A percentile compares a stretch with the other conserved stretches of the same genome.
Evolutionary conservation across 257 asterid genomes (phyloP).

Genomic region (Scutellaria barbata): DNA sequence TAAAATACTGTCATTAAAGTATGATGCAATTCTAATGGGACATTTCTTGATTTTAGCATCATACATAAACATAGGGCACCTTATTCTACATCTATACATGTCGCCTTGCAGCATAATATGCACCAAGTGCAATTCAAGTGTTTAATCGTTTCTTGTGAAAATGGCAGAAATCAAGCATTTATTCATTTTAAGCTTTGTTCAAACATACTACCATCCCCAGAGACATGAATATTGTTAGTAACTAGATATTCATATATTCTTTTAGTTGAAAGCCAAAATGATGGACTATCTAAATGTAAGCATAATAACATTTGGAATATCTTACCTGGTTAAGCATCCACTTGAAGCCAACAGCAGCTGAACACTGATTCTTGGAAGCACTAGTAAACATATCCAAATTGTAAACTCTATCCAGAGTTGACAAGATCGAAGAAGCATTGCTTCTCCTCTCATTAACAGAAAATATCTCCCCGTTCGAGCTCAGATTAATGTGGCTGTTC

Average conservation of each 20-base stretch:
- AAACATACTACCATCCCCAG: not conserved
- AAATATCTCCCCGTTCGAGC: conserved; percentile 95
- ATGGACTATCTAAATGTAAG: not conserved
- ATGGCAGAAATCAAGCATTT: not conserved
- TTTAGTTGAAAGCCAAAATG: not conserved
- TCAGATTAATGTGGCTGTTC: conserved; percentile 82
- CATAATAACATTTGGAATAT: not conserved
- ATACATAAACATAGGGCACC: not conserved
- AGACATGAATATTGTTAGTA: not conserved
- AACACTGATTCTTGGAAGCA: conserved; percentile 91
- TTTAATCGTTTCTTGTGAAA: not conserved
- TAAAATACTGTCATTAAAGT: not conserved
- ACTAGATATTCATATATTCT: not conserved
- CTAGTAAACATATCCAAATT: conserved; percentile 80
- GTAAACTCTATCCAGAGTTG: conserved; percentile 74
- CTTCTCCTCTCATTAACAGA: conserved; percentile 67
- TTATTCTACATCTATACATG: not conserved
- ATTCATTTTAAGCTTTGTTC: not conserved
- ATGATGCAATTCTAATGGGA: not conserved
- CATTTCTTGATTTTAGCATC: not conserved
- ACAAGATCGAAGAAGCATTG: conserved; percentile 62
- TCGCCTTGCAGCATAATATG: not conserved
- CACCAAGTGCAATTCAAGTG: not conserved
- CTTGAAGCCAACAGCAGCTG: conserved; percentile 92
- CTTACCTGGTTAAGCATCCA: conserved; percentile 98